phyloP scores from a whole-genome alignment of 1,284 basidiomycete genomes.

The Cutaneotrichosporon sp. region DNA sequence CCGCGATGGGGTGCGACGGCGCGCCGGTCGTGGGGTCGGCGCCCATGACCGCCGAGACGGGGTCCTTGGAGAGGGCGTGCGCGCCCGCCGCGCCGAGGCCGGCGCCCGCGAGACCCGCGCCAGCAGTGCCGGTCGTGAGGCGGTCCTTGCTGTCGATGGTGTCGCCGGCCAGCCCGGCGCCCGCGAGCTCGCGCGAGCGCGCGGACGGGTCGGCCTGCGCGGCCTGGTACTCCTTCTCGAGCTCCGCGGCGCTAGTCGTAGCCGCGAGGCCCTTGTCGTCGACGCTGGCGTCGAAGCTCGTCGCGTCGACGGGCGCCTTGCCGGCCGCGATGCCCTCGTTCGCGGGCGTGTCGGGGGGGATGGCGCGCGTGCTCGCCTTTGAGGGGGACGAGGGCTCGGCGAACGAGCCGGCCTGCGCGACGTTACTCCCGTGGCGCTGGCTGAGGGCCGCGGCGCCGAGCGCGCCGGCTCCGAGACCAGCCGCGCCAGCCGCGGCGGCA shows the following conservation, averaged over 20 bases:
- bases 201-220: background rate
- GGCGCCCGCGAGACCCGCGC: slow-evolving; percentile 5
- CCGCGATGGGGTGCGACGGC: background rate
- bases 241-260: background rate
- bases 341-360: background rate
- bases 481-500: slow-evolving; percentile 29
- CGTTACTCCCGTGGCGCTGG: background rate
- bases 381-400: too few relatives aligned
- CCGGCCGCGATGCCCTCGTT: background rate
- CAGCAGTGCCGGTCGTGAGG: background rate
- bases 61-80: background rate
- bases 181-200: background rate
- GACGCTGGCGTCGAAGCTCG: slow-evolving; percentile 6
- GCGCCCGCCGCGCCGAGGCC: background rate
- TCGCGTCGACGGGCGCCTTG: background rate
- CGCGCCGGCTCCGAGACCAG: slow-evolving; percentile 3
- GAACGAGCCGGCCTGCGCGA: background rate
- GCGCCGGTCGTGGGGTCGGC: background rate
- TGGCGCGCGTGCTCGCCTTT: background rate
- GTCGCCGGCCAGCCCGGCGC: background rate
- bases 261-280: slow-evolving; percentile 1
- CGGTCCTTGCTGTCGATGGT: background rate
- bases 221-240: slow-evolving; percentile 1
- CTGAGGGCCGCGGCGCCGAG: slow-evolving; percentile 28
- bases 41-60: background rate